phyloP scores from a whole-genome alignment of 805 yeast genomes.

The Cyberlindnera xylosilytica region DNA sequence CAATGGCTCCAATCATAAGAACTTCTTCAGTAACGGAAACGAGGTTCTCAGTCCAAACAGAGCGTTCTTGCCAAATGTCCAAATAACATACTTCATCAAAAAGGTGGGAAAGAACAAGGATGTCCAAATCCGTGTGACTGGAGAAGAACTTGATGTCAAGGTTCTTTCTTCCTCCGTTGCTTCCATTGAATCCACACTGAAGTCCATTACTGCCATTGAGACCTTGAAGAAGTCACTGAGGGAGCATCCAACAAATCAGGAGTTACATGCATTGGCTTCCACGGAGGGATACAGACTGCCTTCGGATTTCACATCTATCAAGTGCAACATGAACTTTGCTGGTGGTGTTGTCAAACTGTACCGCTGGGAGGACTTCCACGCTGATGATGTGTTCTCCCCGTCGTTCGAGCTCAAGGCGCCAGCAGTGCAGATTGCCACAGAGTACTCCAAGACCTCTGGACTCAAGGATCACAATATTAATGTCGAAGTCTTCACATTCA shows the following conservation, averaged over 20 bases:
- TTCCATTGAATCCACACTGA: slow-evolving; percentile 49
- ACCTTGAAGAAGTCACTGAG: slow-evolving; percentile 24
- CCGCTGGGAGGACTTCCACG: slow-evolving; percentile 37
- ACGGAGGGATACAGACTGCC: slow-evolving; percentile 19
- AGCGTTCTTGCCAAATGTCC: slow-evolving; percentile 68
- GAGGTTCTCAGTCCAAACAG: slow-evolving; percentile 51
- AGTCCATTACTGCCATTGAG: slow-evolving; percentile 45
- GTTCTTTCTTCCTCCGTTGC: slow-evolving; percentile 54
- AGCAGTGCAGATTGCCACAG: slow-evolving; percentile 55
- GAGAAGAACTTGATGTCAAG: slow-evolving; percentile 68
- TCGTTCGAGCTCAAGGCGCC: slow-evolving; percentile 73
- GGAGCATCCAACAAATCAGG: slow-evolving; percentile 7
- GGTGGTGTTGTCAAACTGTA: slow-evolving; percentile 59
- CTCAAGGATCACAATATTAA: slow-evolving; percentile 42
- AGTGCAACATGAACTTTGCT: slow-evolving; percentile 55
- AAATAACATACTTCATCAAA: slow-evolving; percentile 43
- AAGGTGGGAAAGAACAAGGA: slow-evolving; percentile 30
- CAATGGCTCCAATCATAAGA: slow-evolving; percentile 49
- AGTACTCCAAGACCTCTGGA: slow-evolving; percentile 44
- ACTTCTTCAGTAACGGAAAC: slow-evolving; percentile 44
- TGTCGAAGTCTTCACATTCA: slow-evolving; percentile 55
- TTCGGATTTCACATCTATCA: slow-evolving; percentile 36
- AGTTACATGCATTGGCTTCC: not conserved
- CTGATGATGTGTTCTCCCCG: slow-evolving; percentile 33
- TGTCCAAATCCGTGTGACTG: slow-evolving; percentile 51